Evolutionary conservation across 148 eudicot genomes (phyloP).

Genomic region (Persicaria maculosa): DNA sequence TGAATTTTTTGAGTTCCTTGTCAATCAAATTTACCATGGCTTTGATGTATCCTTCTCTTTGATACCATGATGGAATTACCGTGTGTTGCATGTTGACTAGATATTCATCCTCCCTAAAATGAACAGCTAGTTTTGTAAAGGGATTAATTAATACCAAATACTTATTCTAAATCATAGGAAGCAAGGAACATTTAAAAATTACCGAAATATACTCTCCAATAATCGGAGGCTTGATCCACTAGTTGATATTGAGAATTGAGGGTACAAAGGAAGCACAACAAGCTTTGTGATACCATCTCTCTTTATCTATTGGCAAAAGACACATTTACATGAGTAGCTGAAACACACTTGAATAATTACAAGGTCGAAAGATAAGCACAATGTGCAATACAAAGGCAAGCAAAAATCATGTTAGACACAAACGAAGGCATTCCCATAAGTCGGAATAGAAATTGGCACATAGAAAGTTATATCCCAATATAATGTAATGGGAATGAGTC

Average conservation of each 20-base stretch:
- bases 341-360: neutral
- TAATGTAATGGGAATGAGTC: neutral
- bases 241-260: constrained; percentile 96
- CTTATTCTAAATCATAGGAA: neutral
- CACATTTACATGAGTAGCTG: constrained; percentile 7
- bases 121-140: neutral
- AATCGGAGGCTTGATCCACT: constrained; percentile 97
- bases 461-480: neutral
- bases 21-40: constrained; percentile 86
- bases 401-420: neutral
- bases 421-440: neutral
- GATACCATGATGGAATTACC: constrained; percentile 98
- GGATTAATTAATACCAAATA: neutral
- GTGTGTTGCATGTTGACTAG: constrained; percentile 96
- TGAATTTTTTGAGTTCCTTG: constrained; percentile 58
- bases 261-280: constrained; percentile 98
- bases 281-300: constrained; percentile 80
- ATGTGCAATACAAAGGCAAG: neutral
- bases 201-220: constrained; percentile 94
- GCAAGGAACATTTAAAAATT: constrained; percentile 7
- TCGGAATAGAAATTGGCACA: neutral
- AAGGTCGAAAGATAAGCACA: neutral
- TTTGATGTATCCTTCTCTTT: constrained; percentile 89
- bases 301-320: constrained; percentile 47
- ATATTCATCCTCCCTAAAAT: constrained; percentile 83